Base-by-base conservation (phyloP, 2,329 filamentous ascomycete species). In the Microascus cirrosus region DNA sequence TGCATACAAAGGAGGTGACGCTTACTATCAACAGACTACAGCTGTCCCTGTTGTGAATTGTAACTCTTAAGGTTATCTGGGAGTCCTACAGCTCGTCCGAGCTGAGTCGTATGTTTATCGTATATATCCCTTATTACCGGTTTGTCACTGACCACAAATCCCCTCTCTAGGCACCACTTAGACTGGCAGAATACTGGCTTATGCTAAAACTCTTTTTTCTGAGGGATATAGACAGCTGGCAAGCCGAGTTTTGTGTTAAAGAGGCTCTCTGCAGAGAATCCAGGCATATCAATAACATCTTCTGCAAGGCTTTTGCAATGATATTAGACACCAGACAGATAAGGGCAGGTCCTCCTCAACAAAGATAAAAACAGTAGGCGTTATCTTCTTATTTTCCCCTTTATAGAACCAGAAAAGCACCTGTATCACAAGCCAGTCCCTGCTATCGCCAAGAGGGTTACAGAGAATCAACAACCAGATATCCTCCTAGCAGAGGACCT, bases 401-500 rank as follows among this genome's bases (percentile, higher is more conserved):
- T 55, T 55, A 24, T 55, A 12, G 32, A 39, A 55, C 7, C 53
- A n/a, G 53, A 55, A 24, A 25, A 55, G 53, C 3, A 55, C 53
- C 34, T 55, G n/a, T 20, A 55, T 55, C 2, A 20, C 32, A n/a
- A 55, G n/a, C 34, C n/a, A 10, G 53, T 55, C 53, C 12, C 15
- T 55, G 53, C 53, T 2, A 8, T 54, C 28, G 7, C 28, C 25
- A 4, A 13, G 5, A 1, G 53, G 53, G 53, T 55, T 20, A 3
- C 32, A 35, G 18, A 55, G 1, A 24, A 55, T 42, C 34, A 15
- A 42, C 24, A 55, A 20, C 10, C 6, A 10, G 8, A 55, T 55
- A 39, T 55, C 53, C 34, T 55, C 53, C 53, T 12, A 55, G 53
- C 53, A 55, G 35, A 55, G 32, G 32, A 55, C 53, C 53, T 55